Evolutionary conservation across 2,329 filamentous ascomycete species (phyloP), one percentile per base, ranked within the genome.

Genomic region (Alternaria sp.): DNA sequence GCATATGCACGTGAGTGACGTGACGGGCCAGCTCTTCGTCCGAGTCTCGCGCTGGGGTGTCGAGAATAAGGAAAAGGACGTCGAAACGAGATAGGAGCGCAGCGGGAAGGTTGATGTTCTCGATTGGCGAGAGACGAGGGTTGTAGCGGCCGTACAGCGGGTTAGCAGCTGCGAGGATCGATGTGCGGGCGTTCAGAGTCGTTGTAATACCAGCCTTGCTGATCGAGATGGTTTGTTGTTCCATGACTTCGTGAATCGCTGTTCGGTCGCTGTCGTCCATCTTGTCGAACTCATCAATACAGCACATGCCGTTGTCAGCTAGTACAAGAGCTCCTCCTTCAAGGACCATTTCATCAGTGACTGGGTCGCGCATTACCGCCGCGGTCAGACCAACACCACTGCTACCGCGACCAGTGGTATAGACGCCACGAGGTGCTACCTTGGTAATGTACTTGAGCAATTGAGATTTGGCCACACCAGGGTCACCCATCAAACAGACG

Each of bases 81-180:
- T 99, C 95, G 80, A 99, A 99, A 86, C 95, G 92, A 59, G 94
- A 97, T 54, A 99, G 86, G 21, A 99, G 87, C 21, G 95, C 95
- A 17, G 95, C 95, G n/a, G 95, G 95, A 39, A 99, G 88, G 79
- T 99, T 99, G 80, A 99, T 99, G 79, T 99, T 99, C 79, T 99
- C 95, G 26, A 99, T 93, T 0, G 95, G 95, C 0, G 94, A 97
- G 70, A 99, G 90, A 63, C 93, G 92, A 56, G 95, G 95, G 81
- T 99, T 99, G 84, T 99, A 99, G 62, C 95, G 92, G 64, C 95
- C 95, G 73, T 99, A 99, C 40, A 99, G 86, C 57, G 95, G 95
- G 81, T 99, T 99, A 67, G 95, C 95, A 21, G 95, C 95, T 17
- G 95, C 94, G 14, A 99, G 86, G 72, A 99, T 97, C 0, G 93